phyloP scores from a whole-genome alignment of 2,329 filamentous ascomycete species.

The Aspergillus intermedius region DNA sequence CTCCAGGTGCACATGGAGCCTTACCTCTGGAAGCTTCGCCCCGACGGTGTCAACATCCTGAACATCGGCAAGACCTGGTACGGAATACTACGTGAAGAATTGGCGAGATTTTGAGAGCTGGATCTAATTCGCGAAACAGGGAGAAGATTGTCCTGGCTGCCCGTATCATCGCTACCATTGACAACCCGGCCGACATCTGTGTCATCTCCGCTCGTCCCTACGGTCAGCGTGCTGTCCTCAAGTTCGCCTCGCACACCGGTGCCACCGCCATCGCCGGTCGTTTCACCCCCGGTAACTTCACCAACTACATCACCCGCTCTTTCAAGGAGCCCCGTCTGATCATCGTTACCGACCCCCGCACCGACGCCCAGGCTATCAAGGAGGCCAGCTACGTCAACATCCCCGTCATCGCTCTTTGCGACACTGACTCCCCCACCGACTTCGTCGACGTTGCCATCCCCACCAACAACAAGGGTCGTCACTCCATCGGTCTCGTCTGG shows the following conservation, averaged over 20 bases:
- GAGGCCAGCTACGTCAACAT: conserved; percentile 99
- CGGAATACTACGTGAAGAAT: conserved; percentile 23
- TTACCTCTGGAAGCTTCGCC: conserved; percentile 99
- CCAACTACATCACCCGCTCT: conserved; percentile 99
- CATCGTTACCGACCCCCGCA: conserved; percentile 98
- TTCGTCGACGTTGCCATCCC: conserved; percentile 99
- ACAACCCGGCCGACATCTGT: conserved; percentile 99
- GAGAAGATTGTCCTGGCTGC: conserved; percentile 99
- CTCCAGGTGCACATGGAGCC: conserved; percentile 99
- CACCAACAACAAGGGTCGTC: conserved; percentile 99
- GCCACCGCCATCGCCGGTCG: conserved; percentile 97
- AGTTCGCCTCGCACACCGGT: conserved; percentile 98
- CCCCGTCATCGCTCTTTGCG: conserved; percentile 96
- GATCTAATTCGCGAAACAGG: conserved; percentile 49
- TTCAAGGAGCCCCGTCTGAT: conserved; percentile 99
- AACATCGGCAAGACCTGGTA: conserved; percentile 99
- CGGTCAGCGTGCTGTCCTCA: conserved; percentile 98
- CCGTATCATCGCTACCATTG: conserved; percentile 96
- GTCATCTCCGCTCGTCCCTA: conserved; percentile 99
- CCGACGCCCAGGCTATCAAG: conserved; percentile 99
- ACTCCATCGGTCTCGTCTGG: conserved; percentile 97
- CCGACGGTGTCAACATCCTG: conserved; percentile 96
- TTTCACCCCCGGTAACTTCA: conserved; percentile 99
- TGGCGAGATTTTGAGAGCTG: neutral
- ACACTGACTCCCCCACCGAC: conserved; percentile 98